Base-by-base conservation (phyloP, 2,329 filamentous ascomycete genomes). In the Xylariaceae sp. region DNA sequence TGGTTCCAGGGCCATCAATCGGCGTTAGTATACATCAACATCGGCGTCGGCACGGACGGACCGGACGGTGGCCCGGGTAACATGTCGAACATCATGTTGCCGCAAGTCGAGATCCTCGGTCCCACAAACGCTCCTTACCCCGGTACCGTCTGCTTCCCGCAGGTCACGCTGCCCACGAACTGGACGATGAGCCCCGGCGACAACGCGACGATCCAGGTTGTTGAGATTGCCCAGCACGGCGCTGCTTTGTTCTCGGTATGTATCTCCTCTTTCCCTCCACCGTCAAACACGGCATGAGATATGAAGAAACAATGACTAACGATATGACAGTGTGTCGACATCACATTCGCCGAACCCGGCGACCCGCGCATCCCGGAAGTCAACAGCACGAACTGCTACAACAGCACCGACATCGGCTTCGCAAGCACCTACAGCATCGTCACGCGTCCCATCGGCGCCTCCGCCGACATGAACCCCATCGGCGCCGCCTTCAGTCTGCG, bases 1-100 rank as follows among this genome's bases (percentile, higher is more conserved):
- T 97, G 94, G 94, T 97, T 97, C 79, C 86, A 87, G 60, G 94
- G 94, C 64, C 94, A 97, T 73, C 74, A 83, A 41, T 87, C 85
- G 4, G 93, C 92, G 15, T 84, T 91, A 68, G 82, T 96, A 72
- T 96, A 96, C 77, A 79, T 97, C 76, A 97, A 97, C 78, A 81
- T 97, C 57, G 94, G 94, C 65, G 85, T 92, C 65, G 91, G 90
- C 65, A 90, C 82, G 39, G 80, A 82, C 8, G 84, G 82, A 0
- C 84, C 85, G 13, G 80, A 82, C 61, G 69, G 74, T 60, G 85
- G 88, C 6, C 93, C 94, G 0, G 74, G 76, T 5, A 97, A 97
- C 80, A 95, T 95, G 87, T 95, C 90, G 64, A 85, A 88, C 72
- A 80, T 85, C 18, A 94, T 97, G 83, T 76, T 93, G 1, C 78